phyloP scores from a whole-genome alignment of 331 rosid genomes.

The Dryas integrifolia region DNA sequence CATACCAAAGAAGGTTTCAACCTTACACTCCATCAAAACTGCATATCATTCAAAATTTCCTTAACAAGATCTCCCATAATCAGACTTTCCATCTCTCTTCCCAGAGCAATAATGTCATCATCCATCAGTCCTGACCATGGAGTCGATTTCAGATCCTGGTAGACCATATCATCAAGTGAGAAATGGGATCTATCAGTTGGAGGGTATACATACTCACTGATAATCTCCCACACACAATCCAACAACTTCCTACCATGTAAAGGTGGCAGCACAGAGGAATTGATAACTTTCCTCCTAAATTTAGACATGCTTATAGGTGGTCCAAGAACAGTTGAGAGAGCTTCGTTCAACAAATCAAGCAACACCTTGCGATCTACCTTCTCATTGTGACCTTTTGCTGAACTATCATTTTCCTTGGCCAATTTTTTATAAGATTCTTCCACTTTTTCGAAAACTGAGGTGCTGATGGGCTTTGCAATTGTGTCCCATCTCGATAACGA shows the following conservation, averaged over 20 bases:
- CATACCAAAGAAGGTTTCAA: background rate
- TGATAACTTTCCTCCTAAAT: slow-evolving; percentile 47
- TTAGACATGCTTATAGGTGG: slow-evolving; percentile 46
- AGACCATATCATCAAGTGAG: slow-evolving; percentile 66
- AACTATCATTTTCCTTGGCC: slow-evolving; percentile 34
- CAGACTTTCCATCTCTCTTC: slow-evolving; percentile 58
- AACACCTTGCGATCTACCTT: slow-evolving; percentile 53
- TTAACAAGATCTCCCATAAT: slow-evolving; percentile 65
- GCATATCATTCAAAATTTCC: slow-evolving; percentile 64
- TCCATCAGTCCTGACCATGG: slow-evolving; percentile 57
- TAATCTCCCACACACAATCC: slow-evolving; percentile 61
- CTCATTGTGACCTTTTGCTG: slow-evolving; percentile 41
- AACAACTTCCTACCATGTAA: slow-evolving; percentile 64
- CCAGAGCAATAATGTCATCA: slow-evolving; percentile 50
- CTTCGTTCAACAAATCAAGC: slow-evolving; percentile 74
- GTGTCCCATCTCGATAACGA: slow-evolving; percentile 59
- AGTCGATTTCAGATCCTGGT: slow-evolving; percentile 48
- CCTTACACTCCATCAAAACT: slow-evolving; percentile 26
- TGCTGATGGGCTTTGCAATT: slow-evolving; percentile 62
- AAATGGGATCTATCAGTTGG: slow-evolving; percentile 35
- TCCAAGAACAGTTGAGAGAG: slow-evolving; percentile 63
- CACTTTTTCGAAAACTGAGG: slow-evolving; percentile 71
- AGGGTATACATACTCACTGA: slow-evolving; percentile 43
- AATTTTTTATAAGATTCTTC: slow-evolving; percentile 64
- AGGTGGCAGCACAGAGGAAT: slow-evolving; percentile 41